Base-by-base conservation (phyloP, 345 rosid genomes). In the thale cress (Arabidopsis thaliana) region DNA sequence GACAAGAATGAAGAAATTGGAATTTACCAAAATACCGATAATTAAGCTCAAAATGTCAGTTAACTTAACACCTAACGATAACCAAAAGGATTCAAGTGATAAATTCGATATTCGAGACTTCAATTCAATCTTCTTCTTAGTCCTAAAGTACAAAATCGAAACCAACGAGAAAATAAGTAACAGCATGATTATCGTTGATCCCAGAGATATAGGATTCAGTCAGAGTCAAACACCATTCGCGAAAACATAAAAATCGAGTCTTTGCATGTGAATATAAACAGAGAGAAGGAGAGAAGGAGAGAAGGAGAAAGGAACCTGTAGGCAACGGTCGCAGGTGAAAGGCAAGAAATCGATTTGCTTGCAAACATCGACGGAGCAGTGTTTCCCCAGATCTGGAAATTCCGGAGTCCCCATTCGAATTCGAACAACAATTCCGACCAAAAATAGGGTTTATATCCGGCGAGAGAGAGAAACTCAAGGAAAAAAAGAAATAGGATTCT, bases 361-460 rank as follows among this genome's bases (percentile, higher is more conserved):
- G 84, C 98, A 94, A 60, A 83, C 84, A 38, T 88, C 86, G 42
- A 88, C 87, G 78, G 84, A 82, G 83, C 96, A 94, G 76, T 94
- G 98, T 81, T 85, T 88, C 23, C 98, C 98, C 20, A 94, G 96
- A 88, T 91, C 88, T 66, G 98, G 98, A 73, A 91, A 94, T 65
- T 88, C 88, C 4, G 97, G 98, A 16, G 98, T 94, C 30, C 97
- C 98, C 98, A 94, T 91, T 67, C 45, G 9, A 59, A 16, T 44
- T 41, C 22, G 9, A 37, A 59, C 8, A 24, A 42, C 34, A 12
- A 58, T 37, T 23, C 60, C 34, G 61, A 75, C 42, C 20, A 13
- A 48, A 65, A 53, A 13, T 2, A 16, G 37, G 58, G 65, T 41
- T 71, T 45, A 12, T 24, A 12, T 24, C 12, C 14, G 72, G 65